These are phyloP conservation scores for Malania oleifera DNA, from an alignment of 164 flowering plant species.

Conservation along the genomic window DNA sequence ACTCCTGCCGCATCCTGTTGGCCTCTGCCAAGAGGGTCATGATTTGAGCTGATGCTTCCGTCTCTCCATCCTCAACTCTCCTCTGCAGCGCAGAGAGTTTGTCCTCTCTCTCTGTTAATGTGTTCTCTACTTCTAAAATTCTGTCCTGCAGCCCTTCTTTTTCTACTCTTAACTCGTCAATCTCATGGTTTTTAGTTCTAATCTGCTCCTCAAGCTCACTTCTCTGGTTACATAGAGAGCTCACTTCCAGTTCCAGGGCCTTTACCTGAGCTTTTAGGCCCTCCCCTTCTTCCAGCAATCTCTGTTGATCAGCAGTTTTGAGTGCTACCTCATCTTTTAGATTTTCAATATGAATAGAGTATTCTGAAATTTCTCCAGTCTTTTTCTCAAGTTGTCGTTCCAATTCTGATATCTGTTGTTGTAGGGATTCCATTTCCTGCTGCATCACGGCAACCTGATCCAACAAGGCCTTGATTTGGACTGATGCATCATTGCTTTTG, in stretches of 20 bases:
- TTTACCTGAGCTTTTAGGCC: background rate
- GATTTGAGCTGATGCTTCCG: slow-evolving; percentile 13
- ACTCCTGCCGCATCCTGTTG: slow-evolving; percentile 15
- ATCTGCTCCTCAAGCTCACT: background rate
- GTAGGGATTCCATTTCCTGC: background rate
- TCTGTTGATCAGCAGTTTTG: slow-evolving; percentile 22
- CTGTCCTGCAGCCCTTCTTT: background rate
- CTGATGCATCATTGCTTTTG: background rate
- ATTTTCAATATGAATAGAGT: slow-evolving; percentile 19
- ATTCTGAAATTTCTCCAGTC: slow-evolving; percentile 26
- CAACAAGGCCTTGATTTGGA: background rate
- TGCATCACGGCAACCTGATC: background rate
- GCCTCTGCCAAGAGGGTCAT: slow-evolving; percentile 7
- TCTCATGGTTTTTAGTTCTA: background rate
- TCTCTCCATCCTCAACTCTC: slow-evolving; percentile 5
- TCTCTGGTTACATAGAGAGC: background rate
- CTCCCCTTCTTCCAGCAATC: background rate
- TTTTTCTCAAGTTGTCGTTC: slow-evolving; percentile 32
- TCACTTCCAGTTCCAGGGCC: background rate
- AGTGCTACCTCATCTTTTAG: slow-evolving; percentile 24
- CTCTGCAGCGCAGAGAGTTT: background rate
- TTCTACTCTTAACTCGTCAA: background rate
- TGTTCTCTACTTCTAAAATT: background rate
- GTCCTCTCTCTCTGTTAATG: background rate
- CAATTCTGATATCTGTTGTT: background rate